These are phyloP conservation scores for Fusarium gaditjirri DNA, from an alignment of 2,329 filamentous ascomycete species.

Conservation along the genomic window DNA sequence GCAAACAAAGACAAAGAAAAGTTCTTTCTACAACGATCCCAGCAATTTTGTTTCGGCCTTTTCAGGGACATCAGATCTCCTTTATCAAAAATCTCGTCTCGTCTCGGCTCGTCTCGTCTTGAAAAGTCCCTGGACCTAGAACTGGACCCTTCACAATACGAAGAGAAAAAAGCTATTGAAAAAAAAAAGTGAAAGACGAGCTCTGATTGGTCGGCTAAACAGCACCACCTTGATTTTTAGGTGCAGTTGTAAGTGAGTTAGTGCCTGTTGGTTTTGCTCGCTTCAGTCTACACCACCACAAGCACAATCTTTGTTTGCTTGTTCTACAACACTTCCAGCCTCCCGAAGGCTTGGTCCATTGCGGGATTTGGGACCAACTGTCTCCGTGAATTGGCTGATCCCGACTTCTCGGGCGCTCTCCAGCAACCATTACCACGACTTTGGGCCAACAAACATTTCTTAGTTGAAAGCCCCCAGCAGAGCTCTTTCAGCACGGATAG, in stretches of 20 bases:
- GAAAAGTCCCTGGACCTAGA: not conserved
- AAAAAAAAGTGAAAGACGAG: not conserved
- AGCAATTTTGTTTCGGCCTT: not conserved
- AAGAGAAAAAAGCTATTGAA: constrained; percentile 10
- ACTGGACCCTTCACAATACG: not conserved
- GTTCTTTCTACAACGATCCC: constrained; percentile 15
- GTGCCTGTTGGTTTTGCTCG: constrained; percentile 8
- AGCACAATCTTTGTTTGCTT: constrained; percentile 23
- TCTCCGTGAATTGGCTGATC: constrained; percentile 6
- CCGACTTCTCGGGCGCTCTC: constrained; percentile 1
- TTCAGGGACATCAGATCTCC: constrained; percentile 2
- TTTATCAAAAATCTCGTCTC: not conserved
- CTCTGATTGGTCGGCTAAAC: constrained; percentile 22
- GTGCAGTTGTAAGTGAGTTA: constrained; percentile 12
- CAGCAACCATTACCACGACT: not conserved
- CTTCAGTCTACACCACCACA: constrained; percentile 5
- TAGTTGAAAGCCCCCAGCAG: not conserved
- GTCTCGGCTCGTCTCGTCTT: not conserved
- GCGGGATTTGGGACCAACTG: constrained; percentile 5
- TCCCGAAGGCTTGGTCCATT: constrained; percentile 8
- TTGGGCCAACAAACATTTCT: constrained; percentile 31
- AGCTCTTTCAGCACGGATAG: not conserved
- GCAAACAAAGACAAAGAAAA: constrained; percentile 27
- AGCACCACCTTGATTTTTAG: not conserved
- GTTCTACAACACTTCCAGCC: constrained; percentile 14